Evolutionary conservation across 2,329 filamentous ascomycete species (phyloP), one percentile per base, ranked within the genome.

Genomic region (Monilinia vaccinii-corymbosi): DNA sequence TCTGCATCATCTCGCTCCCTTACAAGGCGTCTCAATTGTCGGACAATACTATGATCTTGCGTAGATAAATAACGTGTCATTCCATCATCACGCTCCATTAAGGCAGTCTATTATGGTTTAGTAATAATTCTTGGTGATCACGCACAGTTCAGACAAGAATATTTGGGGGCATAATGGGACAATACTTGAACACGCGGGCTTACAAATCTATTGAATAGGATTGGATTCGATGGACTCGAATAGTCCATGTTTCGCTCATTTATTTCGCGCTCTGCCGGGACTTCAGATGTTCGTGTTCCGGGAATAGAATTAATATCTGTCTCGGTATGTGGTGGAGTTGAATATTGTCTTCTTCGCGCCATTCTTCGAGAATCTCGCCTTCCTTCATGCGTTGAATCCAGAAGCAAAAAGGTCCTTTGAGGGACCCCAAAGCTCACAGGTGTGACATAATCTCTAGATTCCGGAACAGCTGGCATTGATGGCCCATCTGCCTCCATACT

Each of bases 381-480:
- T 21, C 18, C 8, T 21, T 8, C 18, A 42, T 21, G 8, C 6
- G 6, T 28, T 28, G 25, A 28, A 28, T 28, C 25, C 25, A 28
- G 25, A 28, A 28, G 6, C 25, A 28, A 6, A 28, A 28, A 28
- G 25, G 25, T 28, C 25, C 25, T 28, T 28, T 28, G 25, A 28
- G 25, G 25, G 25, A 28, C 25, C 25, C 25, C 25, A 14, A 11
- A 14, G 34, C 14, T 36, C 34, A 16, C 14, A 28, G 44, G 40
- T 10, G n/a, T 34, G 16, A 45, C 36, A n/a, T 68, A 62, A 23
- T 60, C 52, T 50, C 60, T 57, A 18, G 65, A 61, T 61, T 71
- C 70, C 3, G 70, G 69, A 32, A 68, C 70, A 48, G 68, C 64
- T 13, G 68, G 70, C 67, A 71, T 67, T 14, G 62, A 61, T 18